Conservation (phyloP, 1,284 basidiomycete genomes). For the Ceratobasidium sp. region DNA sequence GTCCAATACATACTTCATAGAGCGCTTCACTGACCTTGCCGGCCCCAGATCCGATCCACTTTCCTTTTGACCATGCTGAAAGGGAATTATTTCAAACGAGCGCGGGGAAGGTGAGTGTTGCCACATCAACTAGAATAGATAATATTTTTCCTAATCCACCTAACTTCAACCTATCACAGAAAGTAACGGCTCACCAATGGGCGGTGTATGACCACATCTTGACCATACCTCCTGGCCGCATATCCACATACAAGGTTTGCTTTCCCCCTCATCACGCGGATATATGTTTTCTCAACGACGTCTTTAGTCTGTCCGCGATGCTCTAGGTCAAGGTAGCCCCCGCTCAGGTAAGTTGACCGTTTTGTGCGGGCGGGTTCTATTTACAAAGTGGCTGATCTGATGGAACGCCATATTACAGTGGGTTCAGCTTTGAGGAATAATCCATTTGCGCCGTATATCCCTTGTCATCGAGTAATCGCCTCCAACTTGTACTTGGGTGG, state of each 20-base stretch:
- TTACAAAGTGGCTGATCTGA: no score
- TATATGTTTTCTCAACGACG: no score
- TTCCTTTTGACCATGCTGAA: conserved; percentile 23
- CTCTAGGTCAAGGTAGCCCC: conserved; percentile 68
- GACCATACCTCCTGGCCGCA: conserved; percentile 66
- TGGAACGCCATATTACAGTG: conserved; percentile 57
- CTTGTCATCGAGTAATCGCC: conserved; percentile 76
- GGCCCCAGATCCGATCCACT: conserved; percentile 8
- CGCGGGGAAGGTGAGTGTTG: conserved; percentile 41
- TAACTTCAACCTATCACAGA: conserved; percentile 38
- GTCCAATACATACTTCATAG: neutral
- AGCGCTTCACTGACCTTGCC: neutral
- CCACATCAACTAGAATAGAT: neutral
- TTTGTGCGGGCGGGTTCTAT: no score
- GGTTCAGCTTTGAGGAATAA: conserved; percentile 72
- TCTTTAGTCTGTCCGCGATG: conserved; percentile 62
- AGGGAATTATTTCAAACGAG: conserved; percentile 30
- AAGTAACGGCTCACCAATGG: conserved; percentile 69
- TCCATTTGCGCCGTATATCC: conserved; percentile 73
- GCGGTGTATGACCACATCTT: conserved; percentile 69
- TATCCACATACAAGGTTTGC: conserved; percentile 67
- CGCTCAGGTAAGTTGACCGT: conserved; percentile 65
- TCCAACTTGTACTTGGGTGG: conserved; percentile 71
- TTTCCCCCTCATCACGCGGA: no score
- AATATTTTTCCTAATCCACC: neutral